Conservation (phyloP, 192 early-diverging fungal genomes). For the Linnemannia elongata region DNA sequence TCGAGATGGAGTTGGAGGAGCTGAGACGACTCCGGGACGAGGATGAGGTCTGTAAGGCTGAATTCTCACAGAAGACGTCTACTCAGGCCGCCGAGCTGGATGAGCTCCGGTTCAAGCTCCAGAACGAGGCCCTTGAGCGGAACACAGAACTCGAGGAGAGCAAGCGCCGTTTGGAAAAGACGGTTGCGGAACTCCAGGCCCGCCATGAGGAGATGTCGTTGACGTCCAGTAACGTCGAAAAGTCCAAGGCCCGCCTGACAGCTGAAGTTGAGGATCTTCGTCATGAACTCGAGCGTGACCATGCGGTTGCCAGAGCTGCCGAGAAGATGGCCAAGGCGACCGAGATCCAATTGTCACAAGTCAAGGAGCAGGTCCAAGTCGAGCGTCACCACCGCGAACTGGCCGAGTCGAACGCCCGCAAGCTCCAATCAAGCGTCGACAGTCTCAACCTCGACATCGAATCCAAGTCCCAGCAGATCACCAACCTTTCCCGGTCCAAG, state of each 20-base stretch:
- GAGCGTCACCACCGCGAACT: constrained; percentile 71
- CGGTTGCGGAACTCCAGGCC: constrained; percentile 39
- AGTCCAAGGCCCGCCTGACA: constrained; percentile 74
- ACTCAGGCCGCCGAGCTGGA: constrained; percentile 68
- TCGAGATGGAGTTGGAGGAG: constrained; percentile 52
- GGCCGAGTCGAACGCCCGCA: constrained; percentile 71
- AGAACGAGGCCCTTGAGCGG: constrained; percentile 52
- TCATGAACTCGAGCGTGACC: constrained; percentile 82
- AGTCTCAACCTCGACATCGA: constrained; percentile 72
- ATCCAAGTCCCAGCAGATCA: constrained; percentile 65
- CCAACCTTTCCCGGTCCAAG: constrained; percentile 71
- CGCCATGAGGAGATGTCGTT: constrained; percentile 66
- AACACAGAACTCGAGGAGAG: constrained; percentile 61
- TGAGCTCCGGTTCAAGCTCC: constrained; percentile 73
- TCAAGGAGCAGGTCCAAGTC: constrained; percentile 68
- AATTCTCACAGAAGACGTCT: constrained; percentile 41
- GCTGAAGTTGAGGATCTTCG: constrained; percentile 84
- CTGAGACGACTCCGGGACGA: constrained; percentile 35
- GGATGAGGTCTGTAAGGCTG: constrained; percentile 51
- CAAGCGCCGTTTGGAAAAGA: constrained; percentile 58
- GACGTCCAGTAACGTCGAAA: constrained; percentile 72
- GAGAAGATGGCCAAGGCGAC: constrained; percentile 71
- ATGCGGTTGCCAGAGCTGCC: constrained; percentile 75
- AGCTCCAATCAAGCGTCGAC: constrained; percentile 70
- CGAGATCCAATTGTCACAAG: constrained; percentile 67